A percentile compares a stretch with the other conserved stretches of the same genome.
phyloP scores from a whole-genome alignment of 768 basidiomycete species.

The Chalciporus chontae region DNA sequence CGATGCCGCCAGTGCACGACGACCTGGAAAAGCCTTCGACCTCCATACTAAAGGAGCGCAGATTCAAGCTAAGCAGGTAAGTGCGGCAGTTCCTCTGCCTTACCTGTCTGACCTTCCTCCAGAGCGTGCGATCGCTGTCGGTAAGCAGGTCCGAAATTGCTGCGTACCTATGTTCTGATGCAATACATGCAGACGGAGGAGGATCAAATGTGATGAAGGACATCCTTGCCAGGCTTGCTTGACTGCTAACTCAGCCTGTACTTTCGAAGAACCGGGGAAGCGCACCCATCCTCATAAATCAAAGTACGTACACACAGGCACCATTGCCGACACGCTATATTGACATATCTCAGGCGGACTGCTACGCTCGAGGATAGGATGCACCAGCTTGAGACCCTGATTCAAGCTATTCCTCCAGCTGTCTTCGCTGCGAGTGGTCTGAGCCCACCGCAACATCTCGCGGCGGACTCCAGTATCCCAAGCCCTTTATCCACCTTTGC shows the following conservation, averaged over 20 bases:
- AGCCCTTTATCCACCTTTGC: conserved; percentile 38
- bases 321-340: conserved; percentile 7
- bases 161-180: not conserved
- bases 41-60: conserved; percentile 67
- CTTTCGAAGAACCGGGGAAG: conserved; percentile 86
- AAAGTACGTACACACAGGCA: conserved; percentile 51
- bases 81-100: conserved; percentile 14
- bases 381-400: conserved; percentile 82
- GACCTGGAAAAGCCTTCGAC: conserved; percentile 44
- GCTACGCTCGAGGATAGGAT: conserved; percentile 84
- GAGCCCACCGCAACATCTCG: conserved; percentile 31
- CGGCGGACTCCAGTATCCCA: conserved; percentile 29
- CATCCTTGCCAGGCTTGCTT: conserved; percentile 87
- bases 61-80: conserved; percentile 86
- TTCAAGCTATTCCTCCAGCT: conserved; percentile 79
- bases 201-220: conserved; percentile 87
- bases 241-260: conserved; percentile 78
- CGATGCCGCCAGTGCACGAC: conserved; percentile 32
- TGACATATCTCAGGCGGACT: conserved; percentile 49
- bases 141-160: conserved; percentile 43
- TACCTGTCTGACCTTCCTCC: conserved; percentile 10
- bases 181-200: conserved; percentile 51
- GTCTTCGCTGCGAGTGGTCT: conserved; percentile 65
- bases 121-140: conserved; percentile 91
- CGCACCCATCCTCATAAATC: conserved; percentile 85